Evolutionary conservation across 768 basidiomycete genomes (phyloP).

Genomic region (Boletus huronensis): DNA sequence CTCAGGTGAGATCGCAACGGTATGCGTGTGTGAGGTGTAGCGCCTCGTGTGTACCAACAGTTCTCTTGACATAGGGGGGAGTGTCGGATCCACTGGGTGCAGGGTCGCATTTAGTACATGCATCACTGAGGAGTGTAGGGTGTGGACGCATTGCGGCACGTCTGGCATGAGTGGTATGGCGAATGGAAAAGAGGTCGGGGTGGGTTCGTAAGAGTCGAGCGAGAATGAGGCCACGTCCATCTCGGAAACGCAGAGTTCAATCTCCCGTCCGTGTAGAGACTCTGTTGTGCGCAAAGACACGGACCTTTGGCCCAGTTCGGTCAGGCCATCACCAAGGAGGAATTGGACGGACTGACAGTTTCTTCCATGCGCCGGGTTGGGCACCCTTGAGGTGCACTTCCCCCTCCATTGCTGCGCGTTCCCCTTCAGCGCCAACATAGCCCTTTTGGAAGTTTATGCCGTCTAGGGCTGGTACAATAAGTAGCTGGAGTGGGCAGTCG

Average conservation of each 20-base stretch:
- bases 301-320: conserved; percentile 41
- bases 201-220: conserved; percentile 32
- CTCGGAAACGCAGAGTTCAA: conserved; percentile 63
- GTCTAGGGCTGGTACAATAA: conserved; percentile 69
- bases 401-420: conserved; percentile 80
- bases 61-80: conserved; percentile 47
- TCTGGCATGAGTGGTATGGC: conserved; percentile 75
- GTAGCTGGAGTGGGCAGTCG: conserved; percentile 51
- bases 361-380: conserved; percentile 53
- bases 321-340: conserved; percentile 12
- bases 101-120: conserved; percentile 71
- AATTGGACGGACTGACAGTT: conserved; percentile 55
- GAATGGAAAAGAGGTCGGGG: conserved; percentile 72
- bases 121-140: conserved; percentile 66
- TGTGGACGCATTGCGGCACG: conserved; percentile 79
- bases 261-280: conserved; percentile 53
- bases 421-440: conserved; percentile 78
- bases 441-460: conserved; percentile 82
- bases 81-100: conserved; percentile 42
- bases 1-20: conserved; percentile 58
- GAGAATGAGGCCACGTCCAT: conserved; percentile 51
- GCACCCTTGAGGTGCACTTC: conserved; percentile 82
- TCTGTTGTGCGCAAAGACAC: conserved; percentile 67
- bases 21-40: conserved; percentile 62
- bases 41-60: conserved; percentile 69